phyloP scores from a whole-genome alignment of 2,329 filamentous ascomycete genomes.

The Fusarium luffae region DNA sequence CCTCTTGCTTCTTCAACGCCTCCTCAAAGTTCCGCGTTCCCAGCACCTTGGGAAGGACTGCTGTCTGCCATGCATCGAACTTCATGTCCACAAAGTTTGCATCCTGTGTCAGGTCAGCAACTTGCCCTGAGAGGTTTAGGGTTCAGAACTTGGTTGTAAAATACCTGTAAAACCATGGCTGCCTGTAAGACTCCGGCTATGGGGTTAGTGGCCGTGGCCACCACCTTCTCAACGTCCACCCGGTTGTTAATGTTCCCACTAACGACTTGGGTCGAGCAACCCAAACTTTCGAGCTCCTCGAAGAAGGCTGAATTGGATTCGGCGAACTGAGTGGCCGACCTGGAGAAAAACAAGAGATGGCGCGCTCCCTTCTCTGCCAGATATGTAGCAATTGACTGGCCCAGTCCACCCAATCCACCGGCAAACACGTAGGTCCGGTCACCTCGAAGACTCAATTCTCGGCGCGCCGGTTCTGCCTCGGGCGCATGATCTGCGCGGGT shows the following conservation, averaged over 20 bases:
- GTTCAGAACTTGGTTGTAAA: background rate
- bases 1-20: background rate
- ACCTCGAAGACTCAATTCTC: slow-evolving; percentile 3
- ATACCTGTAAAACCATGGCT: slow-evolving; percentile 13
- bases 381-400: slow-evolving; percentile 15
- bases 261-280: slow-evolving; percentile 26
- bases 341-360: slow-evolving; percentile 22
- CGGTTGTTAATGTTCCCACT: slow-evolving; percentile 49
- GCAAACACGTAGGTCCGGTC: slow-evolving; percentile 43
- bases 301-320: slow-evolving; percentile 6
- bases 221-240: slow-evolving; percentile 42
- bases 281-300: background rate
- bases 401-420: slow-evolving; percentile 36
- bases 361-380: slow-evolving; percentile 10
- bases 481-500: slow-evolving; percentile 8
- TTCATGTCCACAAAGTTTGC: slow-evolving; percentile 14
- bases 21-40: slow-evolving; percentile 41
- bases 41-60: slow-evolving; percentile 10
- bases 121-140: background rate
- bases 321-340: slow-evolving; percentile 8
- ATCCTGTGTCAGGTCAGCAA: slow-evolving; percentile 1
- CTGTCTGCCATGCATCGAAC: slow-evolving; percentile 10
- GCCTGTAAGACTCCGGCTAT: slow-evolving; percentile 2
- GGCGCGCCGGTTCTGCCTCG: slow-evolving; percentile 6
- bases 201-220: background rate